Evolutionary conservation across 2,329 filamentous ascomycete species (phyloP).

Genomic region (Lomentospora prolificans): DNA sequence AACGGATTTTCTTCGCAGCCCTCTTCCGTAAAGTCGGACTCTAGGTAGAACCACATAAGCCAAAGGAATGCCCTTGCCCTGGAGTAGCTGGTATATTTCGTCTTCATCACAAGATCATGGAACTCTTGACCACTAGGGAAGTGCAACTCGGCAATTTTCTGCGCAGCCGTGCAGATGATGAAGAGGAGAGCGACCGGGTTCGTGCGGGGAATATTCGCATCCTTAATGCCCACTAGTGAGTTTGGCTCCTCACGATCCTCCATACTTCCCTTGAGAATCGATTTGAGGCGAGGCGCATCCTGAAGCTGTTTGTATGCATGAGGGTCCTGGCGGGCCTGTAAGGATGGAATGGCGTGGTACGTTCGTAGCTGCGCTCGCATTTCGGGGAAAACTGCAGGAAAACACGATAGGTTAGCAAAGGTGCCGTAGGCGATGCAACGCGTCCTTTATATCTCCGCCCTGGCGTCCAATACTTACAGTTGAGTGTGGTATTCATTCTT

Average conservation of each 20-base stretch:
- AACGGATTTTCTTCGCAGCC: conserved; percentile 88
- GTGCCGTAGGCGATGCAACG: not conserved
- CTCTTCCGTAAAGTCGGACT: conserved; percentile 86
- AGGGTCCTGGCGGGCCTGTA: conserved; percentile 89
- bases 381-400: conserved; percentile 80
- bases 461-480: too few relatives aligned
- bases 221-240: conserved; percentile 73
- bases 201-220: conserved; percentile 57
- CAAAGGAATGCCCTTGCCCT: conserved; percentile 85
- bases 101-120: conserved; percentile 92
- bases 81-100: conserved; percentile 69
- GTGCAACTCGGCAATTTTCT: conserved; percentile 86
- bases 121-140: conserved; percentile 82
- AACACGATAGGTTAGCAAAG: conserved; percentile 11
- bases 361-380: conserved; percentile 97
- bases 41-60: conserved; percentile 99
- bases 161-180: conserved; percentile 78
- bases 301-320: conserved; percentile 97
- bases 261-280: conserved; percentile 90
- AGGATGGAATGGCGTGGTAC: conserved; percentile 93
- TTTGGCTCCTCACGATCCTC: conserved; percentile 81
- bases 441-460: too few relatives aligned
- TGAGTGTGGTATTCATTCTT: conserved; percentile 96
- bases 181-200: conserved; percentile 98
- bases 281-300: conserved; percentile 90